Evolutionary conservation across 1,139 yeast species (phyloP), one percentile per base, ranked within the genome.

Genomic region (Geotrichum fermentans): DNA sequence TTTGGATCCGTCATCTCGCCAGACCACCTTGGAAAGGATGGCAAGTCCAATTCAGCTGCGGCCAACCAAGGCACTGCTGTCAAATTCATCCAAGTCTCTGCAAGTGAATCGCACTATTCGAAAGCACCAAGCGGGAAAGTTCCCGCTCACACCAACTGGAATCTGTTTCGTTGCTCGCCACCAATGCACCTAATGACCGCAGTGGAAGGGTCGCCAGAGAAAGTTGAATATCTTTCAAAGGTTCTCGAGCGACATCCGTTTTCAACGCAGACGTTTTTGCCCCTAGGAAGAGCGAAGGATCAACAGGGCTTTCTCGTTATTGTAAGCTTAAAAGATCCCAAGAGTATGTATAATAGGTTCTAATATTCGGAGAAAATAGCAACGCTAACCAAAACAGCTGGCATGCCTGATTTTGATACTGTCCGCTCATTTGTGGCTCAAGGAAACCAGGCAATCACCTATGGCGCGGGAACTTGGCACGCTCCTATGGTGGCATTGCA

Each of bases 11-110:
- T 80, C 17, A 72, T 80, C 39, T 77, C 83, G 5, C 77, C 83
- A 2, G 69, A 68, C 46, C 78, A 79, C 55, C 81, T 79, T 58
- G 64, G 77, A 43, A 38, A 65, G 20, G 48, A 48, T 22, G 35
- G 33, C 53, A 50, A 70, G 33, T 62, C 69, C 60, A 52, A 65
- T 47, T 58, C 80, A 63, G 68, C 79, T 13, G 71, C 74, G 20
- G 97, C 96, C 5, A 90, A 90, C 65, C 89, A 90, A 61, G 97
- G 97, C n/a, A 89, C 97, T 2, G 97, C 97, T 0, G 71, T 78
- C 4, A 90, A 89, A 61, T 67, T 87, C 43, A 79, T 78, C 57
- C 75, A 82, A 55, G 94, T 88, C 8, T 80, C 92, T 2, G 83
- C 88, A 1, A 71, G 85, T 2, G 67, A 68, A 10, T 83, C 83